Evolutionary conservation across 305 asterid species (phyloP).

Genomic region (Rubia balearica): DNA sequence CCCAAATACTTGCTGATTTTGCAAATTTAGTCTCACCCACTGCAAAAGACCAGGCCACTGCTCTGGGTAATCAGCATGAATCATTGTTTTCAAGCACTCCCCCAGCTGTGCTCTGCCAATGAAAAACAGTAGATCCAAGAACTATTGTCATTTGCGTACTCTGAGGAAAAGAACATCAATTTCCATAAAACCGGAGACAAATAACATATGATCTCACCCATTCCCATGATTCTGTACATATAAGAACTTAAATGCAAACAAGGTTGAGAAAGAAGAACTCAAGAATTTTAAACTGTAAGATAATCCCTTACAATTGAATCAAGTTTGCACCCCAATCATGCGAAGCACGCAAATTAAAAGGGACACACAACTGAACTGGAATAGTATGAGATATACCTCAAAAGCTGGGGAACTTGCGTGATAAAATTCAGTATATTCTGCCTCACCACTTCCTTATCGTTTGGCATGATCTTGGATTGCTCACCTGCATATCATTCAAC

Average conservation of each 20-base stretch:
- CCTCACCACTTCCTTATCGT: slow-evolving; percentile 89
- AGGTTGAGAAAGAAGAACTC: neutral
- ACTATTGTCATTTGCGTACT: slow-evolving; percentile 1
- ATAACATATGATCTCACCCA: neutral
- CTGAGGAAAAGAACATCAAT: neutral
- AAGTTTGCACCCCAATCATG: too few relatives aligned
- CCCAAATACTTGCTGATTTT: slow-evolving; percentile 91
- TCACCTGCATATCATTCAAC: slow-evolving; percentile 41
- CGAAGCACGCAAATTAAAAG: neutral
- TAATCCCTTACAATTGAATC: too few relatives aligned
- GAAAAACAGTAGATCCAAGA: slow-evolving; percentile 14
- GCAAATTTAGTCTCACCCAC: slow-evolving; percentile 88
- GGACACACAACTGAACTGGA: neutral
- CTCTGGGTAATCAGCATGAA: slow-evolving; percentile 92
- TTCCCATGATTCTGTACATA: neutral
- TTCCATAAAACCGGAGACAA: neutral
- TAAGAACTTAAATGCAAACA: neutral
- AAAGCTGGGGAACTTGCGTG: slow-evolving; percentile 68
- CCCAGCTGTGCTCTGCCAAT: slow-evolving; percentile 83
- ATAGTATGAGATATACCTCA: slow-evolving; percentile 52
- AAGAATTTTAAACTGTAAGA: too few relatives aligned
- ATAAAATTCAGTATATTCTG: slow-evolving; percentile 70
- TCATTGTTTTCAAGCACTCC: slow-evolving; percentile 81
- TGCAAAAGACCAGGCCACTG: slow-evolving; percentile 91
- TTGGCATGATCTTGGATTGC: slow-evolving; percentile 66